phyloP scores from a whole-genome alignment of 2,329 filamentous ascomycete species.

The Aspergillus hortae region DNA sequence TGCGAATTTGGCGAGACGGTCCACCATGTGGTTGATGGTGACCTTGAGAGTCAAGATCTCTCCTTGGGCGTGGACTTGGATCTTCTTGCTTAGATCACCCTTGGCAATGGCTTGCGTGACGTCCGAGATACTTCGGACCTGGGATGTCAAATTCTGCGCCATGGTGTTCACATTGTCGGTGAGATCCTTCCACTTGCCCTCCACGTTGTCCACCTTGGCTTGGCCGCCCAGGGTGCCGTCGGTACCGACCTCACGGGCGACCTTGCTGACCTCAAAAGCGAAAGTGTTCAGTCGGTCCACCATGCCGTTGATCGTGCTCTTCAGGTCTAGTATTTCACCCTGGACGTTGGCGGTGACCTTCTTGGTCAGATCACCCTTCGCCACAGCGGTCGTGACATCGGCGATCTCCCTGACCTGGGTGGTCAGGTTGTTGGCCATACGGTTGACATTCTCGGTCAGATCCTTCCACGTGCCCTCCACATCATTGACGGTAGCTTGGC shows the following conservation, averaged over 20 bases:
- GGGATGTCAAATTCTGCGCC: conserved; percentile 60
- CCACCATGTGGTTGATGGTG: conserved; percentile 99
- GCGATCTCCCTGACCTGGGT: conserved; percentile 98
- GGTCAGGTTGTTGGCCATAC: conserved; percentile 97
- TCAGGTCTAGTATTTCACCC: conserved; percentile 91
- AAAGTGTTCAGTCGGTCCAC: conserved; percentile 63
- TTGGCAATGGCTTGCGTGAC: conserved; percentile 94
- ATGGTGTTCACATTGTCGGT: conserved; percentile 67
- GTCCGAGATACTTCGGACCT: conserved; percentile 87
- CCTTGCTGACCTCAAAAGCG: conserved; percentile 63
- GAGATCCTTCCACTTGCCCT: conserved; percentile 65
- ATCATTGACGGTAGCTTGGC: conserved; percentile 92
- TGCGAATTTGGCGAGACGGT: conserved; percentile 89
- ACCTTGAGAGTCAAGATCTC: conserved; percentile 92
- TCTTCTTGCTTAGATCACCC: conserved; percentile 93
- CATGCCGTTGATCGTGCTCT: conserved; percentile 78
- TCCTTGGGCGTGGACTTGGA: conserved; percentile 90
- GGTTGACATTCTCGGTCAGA: conserved; percentile 91
- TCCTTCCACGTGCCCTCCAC: conserved; percentile 97
- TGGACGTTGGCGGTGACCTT: conserved; percentile 93
- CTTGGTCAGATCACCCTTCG: conserved; percentile 87
- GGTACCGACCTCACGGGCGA: conserved; percentile 62
- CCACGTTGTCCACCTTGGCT: conserved; percentile 61
- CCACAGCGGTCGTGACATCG: conserved; percentile 92
- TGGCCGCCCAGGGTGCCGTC: conserved; percentile 63